These are phyloP conservation scores for Sugiyamaella floridensis DNA, from an alignment of 805 yeast species.

Conservation along the genomic window DNA sequence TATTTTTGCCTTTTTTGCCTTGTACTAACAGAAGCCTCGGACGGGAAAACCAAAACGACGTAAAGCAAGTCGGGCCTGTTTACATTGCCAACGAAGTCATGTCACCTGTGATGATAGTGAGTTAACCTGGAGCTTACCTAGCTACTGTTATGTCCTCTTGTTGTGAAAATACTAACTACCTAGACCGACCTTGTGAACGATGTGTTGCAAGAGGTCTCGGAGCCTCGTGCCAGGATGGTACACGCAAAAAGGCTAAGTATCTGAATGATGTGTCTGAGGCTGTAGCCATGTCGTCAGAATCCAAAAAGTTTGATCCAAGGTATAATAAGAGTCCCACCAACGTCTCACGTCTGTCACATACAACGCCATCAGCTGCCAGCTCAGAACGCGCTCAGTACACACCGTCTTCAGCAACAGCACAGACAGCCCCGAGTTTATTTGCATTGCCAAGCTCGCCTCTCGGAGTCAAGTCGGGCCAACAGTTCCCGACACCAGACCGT, in stretches of 20 bases:
- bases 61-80: conserved; percentile 83
- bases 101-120: conserved; percentile 72
- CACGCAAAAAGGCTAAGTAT: conserved; percentile 80
- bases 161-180: conserved; percentile 6
- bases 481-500: not conserved
- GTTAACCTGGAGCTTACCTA: too few relatives aligned
- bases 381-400: not conserved
- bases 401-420: not conserved
- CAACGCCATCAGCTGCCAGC: not conserved
- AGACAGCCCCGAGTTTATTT: not conserved
- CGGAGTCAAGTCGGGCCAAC: not conserved
- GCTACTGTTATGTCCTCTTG: too few relatives aligned
- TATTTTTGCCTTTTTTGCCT: not conserved
- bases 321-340: not conserved
- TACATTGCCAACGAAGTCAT: conserved; percentile 85
- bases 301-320: conserved; percentile 10
- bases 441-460: not conserved
- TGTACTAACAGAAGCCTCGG: conserved; percentile 20
- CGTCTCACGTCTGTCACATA: not conserved
- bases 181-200: conserved; percentile 68
- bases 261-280: conserved; percentile 50
- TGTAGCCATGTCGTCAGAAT: conserved; percentile 11
- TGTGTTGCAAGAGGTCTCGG: conserved; percentile 66
- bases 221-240: conserved; percentile 78
- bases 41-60: conserved; percentile 41